These are phyloP conservation scores for Triticum turgidum DNA, from an alignment of 176 grass and related monocot species.

Conservation along the genomic window DNA sequence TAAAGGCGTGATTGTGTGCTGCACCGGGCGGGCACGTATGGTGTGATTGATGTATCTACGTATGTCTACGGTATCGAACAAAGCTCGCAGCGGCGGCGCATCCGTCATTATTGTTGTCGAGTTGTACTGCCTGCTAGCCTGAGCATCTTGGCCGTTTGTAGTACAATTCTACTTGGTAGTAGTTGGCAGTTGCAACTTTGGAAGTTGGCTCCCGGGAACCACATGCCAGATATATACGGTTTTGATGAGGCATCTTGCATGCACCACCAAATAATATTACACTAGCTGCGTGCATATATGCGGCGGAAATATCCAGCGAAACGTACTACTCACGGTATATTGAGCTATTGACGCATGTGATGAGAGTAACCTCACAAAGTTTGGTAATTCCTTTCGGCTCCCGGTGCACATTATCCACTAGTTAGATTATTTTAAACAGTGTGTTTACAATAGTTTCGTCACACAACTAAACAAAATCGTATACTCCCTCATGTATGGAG, in stretches of 20 bases:
- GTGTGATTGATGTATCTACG: not conserved
- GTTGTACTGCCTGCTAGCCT: not conserved
- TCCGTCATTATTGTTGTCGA: not conserved
- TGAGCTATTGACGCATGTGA: not conserved
- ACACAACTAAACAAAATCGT: not conserved
- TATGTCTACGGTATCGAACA: not conserved
- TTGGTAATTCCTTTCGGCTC: not conserved
- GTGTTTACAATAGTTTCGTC: not conserved
- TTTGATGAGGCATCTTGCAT: not conserved
- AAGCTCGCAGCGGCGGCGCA: not conserved
- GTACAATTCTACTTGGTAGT: not conserved
- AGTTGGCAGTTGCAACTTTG: not conserved
- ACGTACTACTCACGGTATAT: not conserved
- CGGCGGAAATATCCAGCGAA: not conserved
- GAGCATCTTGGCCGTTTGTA: not conserved
- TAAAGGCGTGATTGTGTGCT: too few species aligned
- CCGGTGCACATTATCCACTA: not conserved
- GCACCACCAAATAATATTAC: not conserved
- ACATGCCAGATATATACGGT: not conserved
- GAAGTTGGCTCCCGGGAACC: not conserved
- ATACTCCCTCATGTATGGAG: too few species aligned
- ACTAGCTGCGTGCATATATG: not conserved
- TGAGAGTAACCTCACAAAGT: not conserved
- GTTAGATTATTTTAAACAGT: not conserved
- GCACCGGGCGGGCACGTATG: not conserved